Evolutionary conservation across 306 rosid genomes (phyloP).

Genomic region (Corylus avellana): DNA sequence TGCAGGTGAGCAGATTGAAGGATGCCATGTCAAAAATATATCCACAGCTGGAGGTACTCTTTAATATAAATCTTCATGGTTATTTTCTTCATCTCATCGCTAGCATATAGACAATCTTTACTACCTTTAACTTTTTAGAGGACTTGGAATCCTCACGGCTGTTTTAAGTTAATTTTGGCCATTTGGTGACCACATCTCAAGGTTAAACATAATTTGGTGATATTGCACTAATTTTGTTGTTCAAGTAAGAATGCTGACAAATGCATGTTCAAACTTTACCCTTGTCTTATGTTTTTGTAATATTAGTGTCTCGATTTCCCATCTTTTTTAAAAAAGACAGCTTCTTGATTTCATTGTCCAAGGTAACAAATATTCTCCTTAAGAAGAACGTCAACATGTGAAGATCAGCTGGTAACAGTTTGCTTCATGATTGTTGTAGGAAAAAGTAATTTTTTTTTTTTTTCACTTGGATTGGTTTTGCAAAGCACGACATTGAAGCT

Average conservation of each 20-base stretch:
- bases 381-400: background rate
- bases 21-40: conserved; percentile 88
- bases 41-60: conserved; percentile 85
- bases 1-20: conserved; percentile 82
- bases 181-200: background rate
- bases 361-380: background rate
- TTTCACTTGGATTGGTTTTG: too few relatives aligned
- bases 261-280: background rate
- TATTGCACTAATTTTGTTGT: background rate
- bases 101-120: background rate
- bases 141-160: background rate
- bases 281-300: background rate
- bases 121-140: background rate
- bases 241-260: too few relatives aligned
- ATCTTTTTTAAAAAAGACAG: background rate
- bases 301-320: background rate
- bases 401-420: background rate
- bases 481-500: too few relatives aligned
- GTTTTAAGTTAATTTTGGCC: background rate
- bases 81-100: background rate
- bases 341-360: background rate
- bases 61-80: conserved; percentile 7
- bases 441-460: background rate
- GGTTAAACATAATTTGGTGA: background rate
- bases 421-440: background rate